A percentile compares a stretch with the other conserved stretches of the same genome.
phyloP scores from a whole-genome alignment of 2,329 filamentous ascomycete genomes.

The Ceratocystis papillata region DNA sequence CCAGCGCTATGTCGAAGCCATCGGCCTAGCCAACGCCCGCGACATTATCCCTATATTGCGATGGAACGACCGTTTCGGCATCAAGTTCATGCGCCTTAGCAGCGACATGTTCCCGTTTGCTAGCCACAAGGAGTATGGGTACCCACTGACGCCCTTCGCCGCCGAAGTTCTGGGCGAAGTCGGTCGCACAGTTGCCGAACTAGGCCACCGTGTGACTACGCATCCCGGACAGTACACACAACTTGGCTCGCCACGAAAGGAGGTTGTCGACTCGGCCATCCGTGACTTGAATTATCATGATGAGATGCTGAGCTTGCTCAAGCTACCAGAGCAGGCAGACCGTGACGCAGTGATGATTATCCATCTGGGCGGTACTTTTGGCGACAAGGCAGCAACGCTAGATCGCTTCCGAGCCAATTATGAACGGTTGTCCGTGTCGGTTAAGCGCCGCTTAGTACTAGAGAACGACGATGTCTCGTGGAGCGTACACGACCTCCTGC shows the following conservation, averaged over 20 bases:
- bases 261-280: conserved; percentile 65
- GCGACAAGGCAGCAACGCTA: conserved; percentile 70
- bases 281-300: conserved; percentile 82
- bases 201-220: conserved; percentile 76
- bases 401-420: conserved; percentile 72
- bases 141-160: conserved; percentile 73
- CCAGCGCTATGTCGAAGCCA: conserved; percentile 58
- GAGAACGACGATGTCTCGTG: conserved; percentile 93
- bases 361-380: conserved; percentile 85
- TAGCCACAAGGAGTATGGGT: conserved; percentile 76
- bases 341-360: conserved; percentile 88
- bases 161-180: conserved; percentile 64
- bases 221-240: conserved; percentile 93
- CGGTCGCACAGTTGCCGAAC: conserved; percentile 62
- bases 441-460: conserved; percentile 74
- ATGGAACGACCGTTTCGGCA: conserved; percentile 87
- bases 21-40: conserved; percentile 70
- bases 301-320: conserved; percentile 68
- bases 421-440: conserved; percentile 48
- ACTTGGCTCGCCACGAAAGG: conserved; percentile 66
- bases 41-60: conserved; percentile 77
- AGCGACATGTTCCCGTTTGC: conserved; percentile 98
- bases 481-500: conserved; percentile 83
- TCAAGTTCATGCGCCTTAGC: conserved; percentile 83
- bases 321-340: conserved; percentile 65